Base-by-base conservation (phyloP, 345 rosid species). In the Gossypioides kirkii region DNA sequence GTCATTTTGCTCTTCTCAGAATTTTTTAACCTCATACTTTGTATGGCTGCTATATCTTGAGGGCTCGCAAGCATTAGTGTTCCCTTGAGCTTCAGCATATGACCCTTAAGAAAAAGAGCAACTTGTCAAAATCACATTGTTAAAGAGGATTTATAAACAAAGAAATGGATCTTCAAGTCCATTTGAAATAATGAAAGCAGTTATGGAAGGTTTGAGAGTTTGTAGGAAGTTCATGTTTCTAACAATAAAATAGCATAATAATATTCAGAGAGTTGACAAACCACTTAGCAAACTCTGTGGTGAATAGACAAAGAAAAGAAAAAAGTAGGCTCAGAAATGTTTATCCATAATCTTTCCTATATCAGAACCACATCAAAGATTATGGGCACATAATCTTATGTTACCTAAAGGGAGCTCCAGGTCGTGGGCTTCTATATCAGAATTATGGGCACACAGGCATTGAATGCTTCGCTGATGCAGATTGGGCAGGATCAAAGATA, bases 1-100 rank as follows among this genome's bases (percentile, higher is more conserved):
- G 94, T 95, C 87, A 92, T 78, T 85, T 91, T 95, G 90, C 85
- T 95, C 86, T 86, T 95, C 81, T 90, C 96, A 38, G 96, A 92
- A 83, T 85, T 86, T 81, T 86, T 88, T 82, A 95, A 76, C 82
- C 98, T 87, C 86, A 92, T 80, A 60, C 79, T 89, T 86, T 91
- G 97, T 72, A 95, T 91, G 77, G 88, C 89, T 61, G 80, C 98
- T 52, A 92, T 84, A 47, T 95, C 99, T 74, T 92, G 98, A 25
- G 96, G 90, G 82, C 86, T 89, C 73, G 99, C 98, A 80, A 95
- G 87, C 98, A 95, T 91, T 76, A 95, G 83, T 26, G 93, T 84
- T 50, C 94, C 98, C 82, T 95, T 95, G 68, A 95, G 89, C 86
- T 92, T 95, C 83, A 95, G 80, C 76, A 87, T 5, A 59, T 95